Evolutionary conservation across 495 filamentous ascomycete species (phyloP).

Genomic region (Hypoxylon fragiforme): DNA sequence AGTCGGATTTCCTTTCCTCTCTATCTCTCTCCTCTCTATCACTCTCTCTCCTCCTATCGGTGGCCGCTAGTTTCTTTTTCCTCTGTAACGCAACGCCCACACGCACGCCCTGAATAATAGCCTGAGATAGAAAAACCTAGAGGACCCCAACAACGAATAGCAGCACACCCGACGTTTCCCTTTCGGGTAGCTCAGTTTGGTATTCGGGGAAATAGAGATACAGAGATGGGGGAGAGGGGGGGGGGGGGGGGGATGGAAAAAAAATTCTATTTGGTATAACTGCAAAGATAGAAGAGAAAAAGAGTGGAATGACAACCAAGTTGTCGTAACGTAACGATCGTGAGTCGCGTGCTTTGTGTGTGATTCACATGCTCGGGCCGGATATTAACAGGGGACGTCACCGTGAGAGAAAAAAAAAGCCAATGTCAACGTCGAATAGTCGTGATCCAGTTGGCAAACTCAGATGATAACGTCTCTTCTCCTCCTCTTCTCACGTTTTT

Average conservation of each 20-base stretch:
- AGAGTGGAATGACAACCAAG: slow-evolving; percentile 25
- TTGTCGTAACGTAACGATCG: slow-evolving; percentile 33
- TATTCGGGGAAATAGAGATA: not conserved
- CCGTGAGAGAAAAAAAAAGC: slow-evolving; percentile 23
- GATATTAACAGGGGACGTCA: slow-evolving; percentile 18
- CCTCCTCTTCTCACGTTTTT: too few species aligned
- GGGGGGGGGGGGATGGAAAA: too few species aligned
- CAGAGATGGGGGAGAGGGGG: too few species aligned
- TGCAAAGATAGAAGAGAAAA: slow-evolving; percentile 11
- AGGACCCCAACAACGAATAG: not conserved
- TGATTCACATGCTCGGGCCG: slow-evolving; percentile 16
- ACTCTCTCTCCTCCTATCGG: too few species aligned
- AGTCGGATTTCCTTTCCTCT: too few species aligned
- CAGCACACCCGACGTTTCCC: slow-evolving; percentile 2
- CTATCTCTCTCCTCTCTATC: not conserved
- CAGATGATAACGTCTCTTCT: slow-evolving; percentile 15
- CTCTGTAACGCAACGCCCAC: too few species aligned
- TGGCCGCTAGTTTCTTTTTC: too few species aligned
- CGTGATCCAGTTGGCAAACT: slow-evolving; percentile 19
- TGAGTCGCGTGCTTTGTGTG: slow-evolving; percentile 23
- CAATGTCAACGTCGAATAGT: slow-evolving; percentile 22
- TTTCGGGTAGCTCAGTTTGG: slow-evolving; percentile 5
- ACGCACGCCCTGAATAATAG: too few species aligned
- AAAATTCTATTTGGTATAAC: slow-evolving; percentile 9
- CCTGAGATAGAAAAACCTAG: too few species aligned